Evolutionary conservation across 805 yeast species (phyloP).

Genomic region (Spathaspora arborariae): DNA sequence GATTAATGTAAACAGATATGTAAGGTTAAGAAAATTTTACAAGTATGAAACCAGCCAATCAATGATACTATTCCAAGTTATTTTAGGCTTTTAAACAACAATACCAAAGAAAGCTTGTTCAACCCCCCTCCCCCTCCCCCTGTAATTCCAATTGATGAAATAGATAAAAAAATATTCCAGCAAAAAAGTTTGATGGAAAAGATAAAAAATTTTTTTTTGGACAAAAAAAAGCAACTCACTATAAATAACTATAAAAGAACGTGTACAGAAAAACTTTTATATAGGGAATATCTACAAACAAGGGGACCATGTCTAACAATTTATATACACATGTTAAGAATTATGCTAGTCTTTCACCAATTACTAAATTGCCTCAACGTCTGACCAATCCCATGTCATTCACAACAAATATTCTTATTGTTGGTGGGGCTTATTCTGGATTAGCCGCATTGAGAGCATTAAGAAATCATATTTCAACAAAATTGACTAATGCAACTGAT

Average conservation of each 20-base stretch:
- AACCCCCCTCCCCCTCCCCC: background rate
- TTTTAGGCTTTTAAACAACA: too few relatives aligned
- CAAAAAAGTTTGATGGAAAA: background rate
- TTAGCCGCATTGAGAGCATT: constrained; percentile 31
- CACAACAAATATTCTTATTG: constrained; percentile 32
- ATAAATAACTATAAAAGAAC: background rate
- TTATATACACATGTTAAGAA: background rate
- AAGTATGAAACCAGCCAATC: too few relatives aligned
- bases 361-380: constrained; percentile 1
- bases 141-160: background rate
- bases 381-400: constrained; percentile 12
- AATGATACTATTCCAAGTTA: too few relatives aligned
- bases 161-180: background rate
- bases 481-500: constrained; percentile 1
- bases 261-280: background rate
- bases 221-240: background rate
- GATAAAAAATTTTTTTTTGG: background rate
- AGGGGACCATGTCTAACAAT: background rate
- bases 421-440: constrained; percentile 44
- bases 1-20: too few relatives aligned
- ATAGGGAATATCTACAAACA: background rate
- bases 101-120: too few relatives aligned
- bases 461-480: constrained; percentile 18
- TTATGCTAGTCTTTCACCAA: background rate
- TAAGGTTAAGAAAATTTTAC: too few relatives aligned